A percentile compares a stretch with the other conserved stretches of the same genome.
Evolutionary conservation across 495 filamentous ascomycete genomes (phyloP).

Genomic region (Podospora sp.): DNA sequence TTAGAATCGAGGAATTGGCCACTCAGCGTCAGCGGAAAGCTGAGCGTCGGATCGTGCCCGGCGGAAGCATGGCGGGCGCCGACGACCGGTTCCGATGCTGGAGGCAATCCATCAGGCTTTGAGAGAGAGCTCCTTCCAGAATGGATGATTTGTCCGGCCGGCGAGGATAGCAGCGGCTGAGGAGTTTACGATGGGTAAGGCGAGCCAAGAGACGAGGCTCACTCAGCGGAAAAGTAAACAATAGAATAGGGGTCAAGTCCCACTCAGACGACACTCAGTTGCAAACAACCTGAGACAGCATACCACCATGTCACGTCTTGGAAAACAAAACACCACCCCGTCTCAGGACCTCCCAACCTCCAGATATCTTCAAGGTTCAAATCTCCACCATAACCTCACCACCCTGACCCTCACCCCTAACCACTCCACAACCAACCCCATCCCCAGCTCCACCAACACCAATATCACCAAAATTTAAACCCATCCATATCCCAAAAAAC

Average conservation of each 20-base stretch:
- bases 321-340: neutral
- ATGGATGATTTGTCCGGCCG: neutral
- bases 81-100: conserved; percentile 8
- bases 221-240: neutral
- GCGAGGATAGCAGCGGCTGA: too few relatives aligned
- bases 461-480: neutral
- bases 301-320: neutral
- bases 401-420: neutral
- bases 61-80: neutral
- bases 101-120: neutral
- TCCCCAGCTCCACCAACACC: neutral
- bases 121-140: neutral
- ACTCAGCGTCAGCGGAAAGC: conserved; percentile 3
- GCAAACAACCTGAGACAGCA: neutral
- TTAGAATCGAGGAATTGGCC: conserved; percentile 12
- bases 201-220: neutral
- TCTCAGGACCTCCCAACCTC: neutral
- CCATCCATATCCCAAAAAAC: neutral
- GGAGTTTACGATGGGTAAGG: neutral
- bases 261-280: neutral
- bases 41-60: neutral
- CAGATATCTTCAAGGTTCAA: too few relatives aligned
- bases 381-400: too few relatives aligned
- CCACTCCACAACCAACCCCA: neutral
- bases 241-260: neutral